Base-by-base conservation (phyloP, 2,329 filamentous ascomycete genomes). In the Exophiala aquamarina region DNA sequence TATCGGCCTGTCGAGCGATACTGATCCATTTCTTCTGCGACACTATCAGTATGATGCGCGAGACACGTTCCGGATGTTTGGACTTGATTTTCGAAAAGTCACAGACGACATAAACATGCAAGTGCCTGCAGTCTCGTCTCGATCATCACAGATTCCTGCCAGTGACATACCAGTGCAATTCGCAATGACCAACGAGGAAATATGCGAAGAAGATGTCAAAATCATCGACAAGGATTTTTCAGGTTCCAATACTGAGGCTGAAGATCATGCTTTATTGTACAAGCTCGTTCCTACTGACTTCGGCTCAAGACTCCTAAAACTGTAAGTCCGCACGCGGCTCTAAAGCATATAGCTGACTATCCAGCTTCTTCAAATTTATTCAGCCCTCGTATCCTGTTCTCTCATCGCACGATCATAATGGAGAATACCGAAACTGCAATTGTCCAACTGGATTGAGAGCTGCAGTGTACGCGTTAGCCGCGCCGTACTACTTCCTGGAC, bases 21-120 rank as follows among this genome's bases (percentile, higher is more conserved):
- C 44, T 36, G 44, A 47, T 47, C 44, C 44, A 3, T 47, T 47
- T 20, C 44, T 47, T 36, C 37, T 47, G 19, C 44, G 44, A n/a
- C 44, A 47, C 31, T 47, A 47, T 29, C 33, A 39, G 21, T 47
- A 47, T 26, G 44, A 47, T 32, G n/a, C n/a, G 28, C 37, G 36
- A 13, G 44, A 47, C 38, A 47, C 44, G 28, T 47, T 47, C 32
- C 36, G 44, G 29, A 47, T 47, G 44, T 47, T 47, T 20, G 31
- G 11, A 41, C 44, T 47, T 26, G 44, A 47, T 38, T 47, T 47
- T 23, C 44, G 44, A 7, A 47, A 47, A 36, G 37, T 47, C 15
- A 35, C 38, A 20, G 44, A 47, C 37, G 44, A 47, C 21, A 17
- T 35, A 6, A 36, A 41, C 20, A 36, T 47, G 36, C 44, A 15